Evolutionary conservation across 208 protist genomes (phyloP), one percentile per base, ranked within the genome.

Genomic region (Vickermania spadyakhi): DNA sequence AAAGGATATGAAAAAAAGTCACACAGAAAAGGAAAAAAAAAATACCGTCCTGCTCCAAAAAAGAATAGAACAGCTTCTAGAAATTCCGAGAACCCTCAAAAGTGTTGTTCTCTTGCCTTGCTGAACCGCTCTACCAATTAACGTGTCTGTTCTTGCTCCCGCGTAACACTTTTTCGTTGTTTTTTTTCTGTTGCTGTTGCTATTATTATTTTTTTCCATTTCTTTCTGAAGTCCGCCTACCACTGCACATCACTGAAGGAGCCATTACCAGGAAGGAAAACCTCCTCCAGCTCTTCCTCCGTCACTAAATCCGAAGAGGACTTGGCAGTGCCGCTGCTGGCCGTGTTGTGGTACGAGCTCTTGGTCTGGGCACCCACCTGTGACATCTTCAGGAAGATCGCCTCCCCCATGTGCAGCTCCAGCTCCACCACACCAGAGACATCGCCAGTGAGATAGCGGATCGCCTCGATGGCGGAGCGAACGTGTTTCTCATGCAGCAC

Each of bases 211-310:
- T n/a, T n/a, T n/a, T n/a, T n/a, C n/a, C n/a, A n/a, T n/a, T n/a
- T n/a, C n/a, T n/a, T n/a, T n/a, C n/a, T n/a, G n/a, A n/a, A n/a
- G n/a, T 18, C 13, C 3, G n/a, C 3, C 72, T 87, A 91, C 83
- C 81, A 94, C 75, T 90, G 81, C 41, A 91, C 77, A 65, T 91
- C 81, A 61, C 86, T 93, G 56, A 91, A 91, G 36, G 84, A 89
- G 55, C 85, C 89, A 60, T 89, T 82, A 13, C 85, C 89, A 0
- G 86, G 81, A 58, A 87, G 79, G 70, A 93, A 89, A 4, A 91
- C 86, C 62, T 96, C 89, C 56, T 93, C 89, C 3, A 88, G 26
- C 68, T 96, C 86, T 61, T 93, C 89, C 55, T 86, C 77, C 5
- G 75, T 86, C 50, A 89, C 73, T 45, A 91, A 52, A 41, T 57